phyloP scores from a whole-genome alignment of 2,329 filamentous ascomycete genomes.

The Phoma sp. region DNA sequence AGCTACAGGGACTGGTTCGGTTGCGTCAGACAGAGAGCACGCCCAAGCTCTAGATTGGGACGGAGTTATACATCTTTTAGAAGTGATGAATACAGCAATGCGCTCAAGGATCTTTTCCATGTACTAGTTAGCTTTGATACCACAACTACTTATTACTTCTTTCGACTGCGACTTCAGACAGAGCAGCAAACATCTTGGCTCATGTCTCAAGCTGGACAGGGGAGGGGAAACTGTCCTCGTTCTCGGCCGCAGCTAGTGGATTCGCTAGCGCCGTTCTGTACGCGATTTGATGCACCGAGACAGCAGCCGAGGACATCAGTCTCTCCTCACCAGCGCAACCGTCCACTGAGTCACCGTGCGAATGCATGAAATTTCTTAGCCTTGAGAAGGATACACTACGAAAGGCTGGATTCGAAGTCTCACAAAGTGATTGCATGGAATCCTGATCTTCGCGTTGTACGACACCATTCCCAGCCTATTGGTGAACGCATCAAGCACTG shows the following conservation, averaged over 20 bases:
- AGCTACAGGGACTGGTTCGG: constrained; percentile 13
- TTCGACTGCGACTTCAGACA: neutral
- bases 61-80: neutral
- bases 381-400: neutral
- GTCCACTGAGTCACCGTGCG: constrained; percentile 9
- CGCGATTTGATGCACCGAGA: neutral
- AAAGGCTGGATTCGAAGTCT: no score
- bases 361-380: neutral
- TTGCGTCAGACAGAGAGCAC: constrained; percentile 17
- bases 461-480: constrained; percentile 4
- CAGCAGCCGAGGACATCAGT: constrained; percentile 2
- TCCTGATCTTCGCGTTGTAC: neutral
- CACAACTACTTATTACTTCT: neutral
- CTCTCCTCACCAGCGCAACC: constrained; percentile 8
- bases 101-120: neutral
- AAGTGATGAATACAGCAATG: neutral
- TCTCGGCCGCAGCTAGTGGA: constrained; percentile 10
- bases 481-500: constrained; percentile 3
- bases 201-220: constrained; percentile 1
- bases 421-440: neutral
- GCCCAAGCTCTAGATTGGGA: constrained; percentile 9
- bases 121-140: constrained; percentile 8
- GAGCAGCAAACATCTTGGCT: neutral
- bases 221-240: constrained; percentile 2
- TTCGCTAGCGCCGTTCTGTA: constrained; percentile 3